These are phyloP conservation scores for Bonia amplexicaulis DNA, from an alignment of 176 grass and related monocot genomes.

Conservation along the genomic window DNA sequence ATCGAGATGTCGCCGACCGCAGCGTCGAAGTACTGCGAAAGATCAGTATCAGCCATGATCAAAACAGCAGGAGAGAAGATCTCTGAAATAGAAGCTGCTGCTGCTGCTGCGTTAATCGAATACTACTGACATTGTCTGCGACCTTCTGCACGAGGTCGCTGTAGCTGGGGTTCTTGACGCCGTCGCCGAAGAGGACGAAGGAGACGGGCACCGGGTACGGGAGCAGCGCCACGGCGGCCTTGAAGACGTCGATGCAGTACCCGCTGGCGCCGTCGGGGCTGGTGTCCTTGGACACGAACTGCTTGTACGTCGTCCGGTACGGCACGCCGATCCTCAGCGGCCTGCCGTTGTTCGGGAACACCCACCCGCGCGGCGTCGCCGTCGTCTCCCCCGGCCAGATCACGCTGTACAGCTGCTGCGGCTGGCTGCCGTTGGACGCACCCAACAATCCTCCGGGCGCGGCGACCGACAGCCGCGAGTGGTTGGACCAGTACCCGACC, in stretches of 20 bases:
- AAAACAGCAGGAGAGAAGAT: too few species aligned
- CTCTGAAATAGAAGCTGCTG: neutral
- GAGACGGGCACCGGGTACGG: conserved; percentile 62
- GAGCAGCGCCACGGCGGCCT: conserved; percentile 58
- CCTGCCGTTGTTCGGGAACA: conserved; percentile 74
- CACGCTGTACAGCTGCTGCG: conserved; percentile 44
- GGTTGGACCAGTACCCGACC: conserved; percentile 75
- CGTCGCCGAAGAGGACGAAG: conserved; percentile 69
- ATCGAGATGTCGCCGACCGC: conserved; percentile 81
- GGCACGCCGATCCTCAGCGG: conserved; percentile 81
- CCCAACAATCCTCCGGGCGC: conserved; percentile 4
- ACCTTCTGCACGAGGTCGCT: conserved; percentile 52
- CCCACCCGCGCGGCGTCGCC: conserved; percentile 68
- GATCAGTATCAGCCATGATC: neutral
- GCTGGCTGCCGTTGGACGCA: neutral
- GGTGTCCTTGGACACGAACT: conserved; percentile 59
- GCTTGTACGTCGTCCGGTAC: conserved; percentile 51
- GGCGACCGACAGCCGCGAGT: conserved; percentile 37
- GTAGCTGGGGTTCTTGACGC: conserved; percentile 73
- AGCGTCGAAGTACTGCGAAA: conserved; percentile 44
- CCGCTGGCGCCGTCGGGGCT: conserved; percentile 58
- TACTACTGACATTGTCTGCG: conserved; percentile 43
- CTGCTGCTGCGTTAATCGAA: too few species aligned
- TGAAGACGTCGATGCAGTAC: conserved; percentile 94
- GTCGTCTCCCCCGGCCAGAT: conserved; percentile 81